phyloP scores from a whole-genome alignment of 2,329 filamentous ascomycete genomes.

The Zymoseptoria pseudotritici region DNA sequence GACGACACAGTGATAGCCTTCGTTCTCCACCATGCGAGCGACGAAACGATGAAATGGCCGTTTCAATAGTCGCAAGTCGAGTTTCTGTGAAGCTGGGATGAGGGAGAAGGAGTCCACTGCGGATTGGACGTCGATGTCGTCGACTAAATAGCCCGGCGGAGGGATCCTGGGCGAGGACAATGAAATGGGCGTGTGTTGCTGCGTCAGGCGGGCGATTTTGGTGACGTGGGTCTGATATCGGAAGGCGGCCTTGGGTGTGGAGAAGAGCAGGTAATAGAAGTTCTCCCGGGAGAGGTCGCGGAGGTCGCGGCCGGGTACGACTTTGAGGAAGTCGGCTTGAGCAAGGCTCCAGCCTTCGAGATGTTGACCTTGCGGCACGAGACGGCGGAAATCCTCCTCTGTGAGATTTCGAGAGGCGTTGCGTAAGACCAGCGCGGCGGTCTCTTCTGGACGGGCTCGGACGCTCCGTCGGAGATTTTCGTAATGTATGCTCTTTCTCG shows the following conservation, averaged over 20 bases:
- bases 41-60: constrained; percentile 30
- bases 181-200: constrained; percentile 35
- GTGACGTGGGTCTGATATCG: constrained; percentile 53
- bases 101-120: constrained; percentile 44
- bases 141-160: constrained; percentile 36
- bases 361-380: constrained; percentile 55
- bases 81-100: constrained; percentile 35
- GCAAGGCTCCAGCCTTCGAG: constrained; percentile 57
- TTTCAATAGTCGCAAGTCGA: constrained; percentile 30
- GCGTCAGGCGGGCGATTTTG: constrained; percentile 44
- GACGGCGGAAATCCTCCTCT: constrained; percentile 63
- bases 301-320: constrained; percentile 58
- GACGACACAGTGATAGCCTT: constrained; percentile 26
- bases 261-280: constrained; percentile 65
- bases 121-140: constrained; percentile 41
- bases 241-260: constrained; percentile 49
- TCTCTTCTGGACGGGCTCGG: constrained; percentile 13
- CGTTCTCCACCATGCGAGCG: constrained; percentile 29
- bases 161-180: constrained; percentile 38
- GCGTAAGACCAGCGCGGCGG: constrained; percentile 48
- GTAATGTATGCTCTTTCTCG: not conserved
- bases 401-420: constrained; percentile 53
- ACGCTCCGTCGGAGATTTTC: not conserved
- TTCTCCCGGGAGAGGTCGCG: constrained; percentile 56
- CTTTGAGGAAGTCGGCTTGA: constrained; percentile 46